Evolutionary conservation across 768 basidiomycete species (phyloP).

Genomic region (Macrolepiota dolichaula): DNA sequence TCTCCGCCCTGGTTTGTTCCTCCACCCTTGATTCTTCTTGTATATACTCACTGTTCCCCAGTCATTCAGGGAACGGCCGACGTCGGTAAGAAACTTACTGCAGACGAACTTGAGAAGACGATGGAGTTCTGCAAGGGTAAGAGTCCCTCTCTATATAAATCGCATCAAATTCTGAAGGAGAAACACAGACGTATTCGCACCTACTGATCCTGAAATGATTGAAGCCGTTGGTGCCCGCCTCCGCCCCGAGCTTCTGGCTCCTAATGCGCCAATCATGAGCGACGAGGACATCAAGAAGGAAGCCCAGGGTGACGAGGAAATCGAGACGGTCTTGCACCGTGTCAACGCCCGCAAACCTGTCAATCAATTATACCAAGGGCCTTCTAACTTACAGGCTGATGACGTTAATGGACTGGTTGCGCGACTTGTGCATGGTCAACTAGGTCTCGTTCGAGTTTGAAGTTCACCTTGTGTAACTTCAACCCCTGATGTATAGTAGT

Average conservation of each 20-base stretch:
- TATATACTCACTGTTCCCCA: not conserved
- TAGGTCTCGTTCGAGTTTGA: constrained; percentile 14
- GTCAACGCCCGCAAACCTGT: constrained; percentile 19
- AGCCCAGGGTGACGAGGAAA: constrained; percentile 17
- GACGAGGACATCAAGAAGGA: constrained; percentile 19
- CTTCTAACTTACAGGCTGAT: constrained; percentile 12
- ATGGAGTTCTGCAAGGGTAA: constrained; percentile 24
- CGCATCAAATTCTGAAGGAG: not conserved
- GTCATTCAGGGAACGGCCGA: constrained; percentile 26
- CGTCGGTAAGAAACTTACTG: constrained; percentile 33
- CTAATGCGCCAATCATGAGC: constrained; percentile 20
- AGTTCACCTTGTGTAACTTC: not conserved
- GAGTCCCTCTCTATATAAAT: not conserved
- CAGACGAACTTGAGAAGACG: constrained; percentile 47
- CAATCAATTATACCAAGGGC: constrained; percentile 15
- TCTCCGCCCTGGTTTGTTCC: constrained; percentile 33
- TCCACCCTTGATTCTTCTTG: not conserved
- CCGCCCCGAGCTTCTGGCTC: constrained; percentile 19
- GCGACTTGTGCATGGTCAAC: constrained; percentile 12
- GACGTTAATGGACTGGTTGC: constrained; percentile 16
- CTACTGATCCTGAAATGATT: constrained; percentile 24
- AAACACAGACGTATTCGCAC: constrained; percentile 22
- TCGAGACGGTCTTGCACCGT: constrained; percentile 14
- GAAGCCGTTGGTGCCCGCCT: constrained; percentile 22
- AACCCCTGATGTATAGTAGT: no score